phyloP scores from a whole-genome alignment of 202 grass and related monocot species.

The Dendrocalamus latiflorus region DNA sequence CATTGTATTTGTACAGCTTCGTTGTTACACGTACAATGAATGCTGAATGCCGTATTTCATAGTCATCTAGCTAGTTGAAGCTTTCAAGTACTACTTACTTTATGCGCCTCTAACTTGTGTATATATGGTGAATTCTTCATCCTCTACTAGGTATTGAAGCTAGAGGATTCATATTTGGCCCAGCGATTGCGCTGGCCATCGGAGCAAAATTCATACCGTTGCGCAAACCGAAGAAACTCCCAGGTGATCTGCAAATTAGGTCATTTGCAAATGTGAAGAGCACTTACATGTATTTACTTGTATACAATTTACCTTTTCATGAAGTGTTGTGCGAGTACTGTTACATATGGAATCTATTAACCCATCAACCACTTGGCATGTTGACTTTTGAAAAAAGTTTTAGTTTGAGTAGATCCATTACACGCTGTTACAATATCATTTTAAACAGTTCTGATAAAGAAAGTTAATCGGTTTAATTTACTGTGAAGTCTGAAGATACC shows the following conservation, averaged over 20 bases:
- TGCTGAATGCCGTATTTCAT: not conserved
- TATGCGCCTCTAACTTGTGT: not conserved
- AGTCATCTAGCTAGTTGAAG: not conserved
- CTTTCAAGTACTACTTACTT: not conserved
- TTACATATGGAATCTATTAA: not conserved
- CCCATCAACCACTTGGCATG: not conserved
- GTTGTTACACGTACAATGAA: not conserved
- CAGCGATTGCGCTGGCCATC: conserved; percentile 64
- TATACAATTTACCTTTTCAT: not conserved
- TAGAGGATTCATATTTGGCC: conserved; percentile 84
- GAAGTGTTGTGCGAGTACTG: not conserved
- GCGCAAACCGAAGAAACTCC: conserved; percentile 77
- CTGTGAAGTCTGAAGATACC: not conserved
- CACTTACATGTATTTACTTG: not conserved
- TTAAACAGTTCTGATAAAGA: not conserved
- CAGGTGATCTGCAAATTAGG: conserved; percentile 38
- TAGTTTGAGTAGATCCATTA: not conserved
- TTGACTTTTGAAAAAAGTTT: not conserved
- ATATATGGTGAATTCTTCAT: not conserved
- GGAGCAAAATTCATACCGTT: conserved; percentile 88
- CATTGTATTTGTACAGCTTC: not conserved
- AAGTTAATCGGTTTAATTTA: not conserved
- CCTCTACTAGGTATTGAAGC: conserved; percentile 69
- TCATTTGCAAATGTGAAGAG: not conserved
- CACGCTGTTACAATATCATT: not conserved